Evolutionary conservation across 805 yeast genomes (phyloP).

Genomic region (Candida fluviatilis): DNA sequence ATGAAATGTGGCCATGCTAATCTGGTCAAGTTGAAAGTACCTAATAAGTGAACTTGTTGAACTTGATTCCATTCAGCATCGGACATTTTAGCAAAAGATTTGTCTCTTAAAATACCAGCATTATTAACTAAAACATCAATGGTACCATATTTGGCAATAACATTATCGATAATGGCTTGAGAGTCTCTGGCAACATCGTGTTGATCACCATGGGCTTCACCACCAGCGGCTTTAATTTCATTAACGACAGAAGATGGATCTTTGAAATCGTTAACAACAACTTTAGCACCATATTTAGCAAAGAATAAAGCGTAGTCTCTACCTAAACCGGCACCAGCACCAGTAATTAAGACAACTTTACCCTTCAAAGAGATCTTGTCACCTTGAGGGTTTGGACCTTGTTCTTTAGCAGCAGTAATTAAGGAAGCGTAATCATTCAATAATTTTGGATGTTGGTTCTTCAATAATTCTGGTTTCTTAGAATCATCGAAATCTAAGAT

Average conservation of each 20-base stretch:
- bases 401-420: constrained; percentile 45
- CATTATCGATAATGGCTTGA: constrained; percentile 70
- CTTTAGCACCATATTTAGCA: constrained; percentile 91
- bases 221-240: constrained; percentile 70
- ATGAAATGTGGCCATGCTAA: constrained; percentile 90
- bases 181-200: constrained; percentile 80
- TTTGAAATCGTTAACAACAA: constrained; percentile 85
- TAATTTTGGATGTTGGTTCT: constrained; percentile 63
- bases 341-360: constrained; percentile 88
- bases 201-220: constrained; percentile 76
- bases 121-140: constrained; percentile 86
- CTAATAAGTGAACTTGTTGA: constrained; percentile 74
- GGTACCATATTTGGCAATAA: constrained; percentile 70
- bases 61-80: constrained; percentile 82
- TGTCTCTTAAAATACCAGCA: constrained; percentile 93
- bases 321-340: constrained; percentile 95
- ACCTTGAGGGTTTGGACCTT: constrained; percentile 47
- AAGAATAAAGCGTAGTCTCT: constrained; percentile 80
- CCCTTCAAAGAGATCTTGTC: constrained; percentile 58
- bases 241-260: constrained; percentile 71
- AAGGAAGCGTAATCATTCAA: constrained; percentile 68
- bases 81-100: constrained; percentile 79
- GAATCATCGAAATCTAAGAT: constrained; percentile 60
- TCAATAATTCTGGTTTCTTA: constrained; percentile 44
- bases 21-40: constrained; percentile 76